Evolutionary conservation across 805 yeast genomes (phyloP), one percentile per base, ranked within the genome.

Genomic region (Vanderwaltozyma verrucispora): DNA sequence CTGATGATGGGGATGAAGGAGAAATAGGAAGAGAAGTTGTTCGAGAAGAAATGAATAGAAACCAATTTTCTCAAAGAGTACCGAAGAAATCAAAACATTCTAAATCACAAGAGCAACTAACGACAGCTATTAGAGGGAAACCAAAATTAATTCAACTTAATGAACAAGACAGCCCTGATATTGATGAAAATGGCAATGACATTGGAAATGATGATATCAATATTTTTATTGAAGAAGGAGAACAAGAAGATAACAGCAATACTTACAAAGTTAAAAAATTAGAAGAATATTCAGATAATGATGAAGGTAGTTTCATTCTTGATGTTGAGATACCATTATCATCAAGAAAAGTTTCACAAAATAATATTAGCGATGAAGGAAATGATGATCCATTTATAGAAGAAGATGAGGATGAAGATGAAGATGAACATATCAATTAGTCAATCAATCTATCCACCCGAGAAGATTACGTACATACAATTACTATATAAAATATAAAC

Each of bases 111-210:
- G 33, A 28, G 7, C 32, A 43, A 23, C 30, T 55, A 34, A 80
- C 79, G 53, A 81, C 87, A 0, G 94, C 92, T 2, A 79, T 82
- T 39, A 72, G 79, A 42, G 92, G 83, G 2, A 75, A 71, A 51
- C 92, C 94, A 1, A 70, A 71, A 46, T 64, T 84, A 43, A 80
- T 84, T 1, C 58, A 56, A 33, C 12, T 28, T 14, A 28, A 28
- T 15, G 30, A 28, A 28, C 18, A 28, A 28, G 6, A n/a, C n/a
- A n/a, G n/a, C n/a, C n/a, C n/a, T n/a, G n/a, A n/a, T n/a, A n/a
- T n/a, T n/a, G n/a, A n/a, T n/a, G n/a, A n/a, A 28, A 15, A 14
- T 9, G n/a, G 18, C 4, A 14, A 14, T n/a, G 27, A 7, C 15
- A 12, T 7, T 26, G 28, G 12, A 26, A 26, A 35, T 3, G 43